Percentiles rank a stretch among this genome's conserved stretches.
Conservation (phyloP, 2,329 filamentous ascomycete species). For the Hypoxylon sp. region DNA sequence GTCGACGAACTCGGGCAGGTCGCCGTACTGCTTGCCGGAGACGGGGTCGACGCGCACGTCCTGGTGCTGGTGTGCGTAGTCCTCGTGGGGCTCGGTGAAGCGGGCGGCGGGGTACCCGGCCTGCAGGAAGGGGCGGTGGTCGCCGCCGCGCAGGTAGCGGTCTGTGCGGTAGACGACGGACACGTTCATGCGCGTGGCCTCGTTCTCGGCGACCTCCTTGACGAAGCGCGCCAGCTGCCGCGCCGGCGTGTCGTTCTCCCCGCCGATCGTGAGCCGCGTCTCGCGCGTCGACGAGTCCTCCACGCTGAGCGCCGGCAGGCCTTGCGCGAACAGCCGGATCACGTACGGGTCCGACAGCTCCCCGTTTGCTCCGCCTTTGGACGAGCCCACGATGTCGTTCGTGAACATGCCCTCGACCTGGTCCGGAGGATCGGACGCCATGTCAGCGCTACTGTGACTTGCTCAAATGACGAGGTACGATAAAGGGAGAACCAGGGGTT, state of each 20-base stretch:
- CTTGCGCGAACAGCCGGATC: slow-evolving; percentile 69
- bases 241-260: slow-evolving; percentile 69
- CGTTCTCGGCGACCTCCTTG: slow-evolving; percentile 67
- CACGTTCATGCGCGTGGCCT: slow-evolving; percentile 68
- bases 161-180: slow-evolving; percentile 70
- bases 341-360: slow-evolving; percentile 64
- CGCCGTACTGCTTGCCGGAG: slow-evolving; percentile 68
- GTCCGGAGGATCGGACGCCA: neutral
- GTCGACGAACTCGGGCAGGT: slow-evolving; percentile 70
- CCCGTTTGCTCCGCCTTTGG: slow-evolving; percentile 61
- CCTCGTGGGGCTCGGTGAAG: slow-evolving; percentile 71
- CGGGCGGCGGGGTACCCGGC: slow-evolving; percentile 69
- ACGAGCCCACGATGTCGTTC: slow-evolving; percentile 70
- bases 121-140: slow-evolving; percentile 69
- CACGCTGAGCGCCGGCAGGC: slow-evolving; percentile 58
- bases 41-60: slow-evolving; percentile 61
- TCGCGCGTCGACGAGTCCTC: slow-evolving; percentile 59
- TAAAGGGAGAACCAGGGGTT: neutral
- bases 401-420: slow-evolving; percentile 71
- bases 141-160: slow-evolving; percentile 69
- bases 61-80: slow-evolving; percentile 72
- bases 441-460: neutral
- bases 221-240: slow-evolving; percentile 69
- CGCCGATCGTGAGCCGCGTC: slow-evolving; percentile 61
- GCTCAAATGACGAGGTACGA: neutral